phyloP scores from a whole-genome alignment of 2,329 filamentous ascomycete species.

The Penicillium expansum region DNA sequence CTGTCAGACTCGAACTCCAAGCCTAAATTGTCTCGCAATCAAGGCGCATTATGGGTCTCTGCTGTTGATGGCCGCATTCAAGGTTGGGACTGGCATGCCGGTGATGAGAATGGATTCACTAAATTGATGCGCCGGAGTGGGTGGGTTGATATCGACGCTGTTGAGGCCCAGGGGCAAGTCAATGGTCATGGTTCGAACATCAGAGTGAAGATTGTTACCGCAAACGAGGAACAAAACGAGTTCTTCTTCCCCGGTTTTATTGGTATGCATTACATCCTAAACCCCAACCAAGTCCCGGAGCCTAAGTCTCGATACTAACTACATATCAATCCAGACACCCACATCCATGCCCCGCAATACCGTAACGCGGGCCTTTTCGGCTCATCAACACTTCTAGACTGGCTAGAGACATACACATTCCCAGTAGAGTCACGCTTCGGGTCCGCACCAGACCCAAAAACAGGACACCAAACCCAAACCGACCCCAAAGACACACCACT shows the following conservation, averaged over 20 bases:
- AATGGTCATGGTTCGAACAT: constrained; percentile 4
- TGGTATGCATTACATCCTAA: constrained; percentile 30
- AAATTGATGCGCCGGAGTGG: constrained; percentile 33
- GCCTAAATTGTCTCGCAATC: constrained; percentile 52
- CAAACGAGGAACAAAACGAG: constrained; percentile 41
- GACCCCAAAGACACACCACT: constrained; percentile 25
- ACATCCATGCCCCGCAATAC: constrained; percentile 93
- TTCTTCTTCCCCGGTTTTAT: constrained; percentile 51
- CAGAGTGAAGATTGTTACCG: constrained; percentile 36
- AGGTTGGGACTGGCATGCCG: constrained; percentile 35
- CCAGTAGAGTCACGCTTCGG: constrained; percentile 79
- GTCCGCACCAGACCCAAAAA: constrained; percentile 18
- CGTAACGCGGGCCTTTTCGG: constrained; percentile 93
- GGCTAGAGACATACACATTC: constrained; percentile 93
- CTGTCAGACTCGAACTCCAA: constrained; percentile 28
- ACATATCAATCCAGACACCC: constrained; percentile 64
- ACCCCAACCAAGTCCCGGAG: neutral
- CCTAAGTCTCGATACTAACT: neutral
- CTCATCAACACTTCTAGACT: constrained; percentile 86
- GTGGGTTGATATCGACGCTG: constrained; percentile 28
- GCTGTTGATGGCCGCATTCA: constrained; percentile 33
- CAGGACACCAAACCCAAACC: constrained; percentile 3
- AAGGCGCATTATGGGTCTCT: constrained; percentile 46
- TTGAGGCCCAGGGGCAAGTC: neutral
- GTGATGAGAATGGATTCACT: constrained; percentile 24